Base-by-base conservation (phyloP, 2,329 filamentous ascomycete genomes). In the Emmonsia crescens region DNA sequence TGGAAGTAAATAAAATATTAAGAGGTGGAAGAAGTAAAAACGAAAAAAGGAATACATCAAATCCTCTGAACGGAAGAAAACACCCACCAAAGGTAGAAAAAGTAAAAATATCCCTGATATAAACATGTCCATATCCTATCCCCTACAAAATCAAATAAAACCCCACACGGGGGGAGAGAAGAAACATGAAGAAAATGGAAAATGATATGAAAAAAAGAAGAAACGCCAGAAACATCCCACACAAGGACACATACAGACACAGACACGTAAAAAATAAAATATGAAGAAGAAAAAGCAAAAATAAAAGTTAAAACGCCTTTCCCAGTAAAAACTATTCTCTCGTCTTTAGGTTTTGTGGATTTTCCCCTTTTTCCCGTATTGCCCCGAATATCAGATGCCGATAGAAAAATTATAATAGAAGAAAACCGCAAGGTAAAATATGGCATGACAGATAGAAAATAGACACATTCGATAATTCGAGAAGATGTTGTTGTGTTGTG, bases 51-150 rank as follows among this genome's bases (percentile, higher is more conserved):
- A 40, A 59, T n/a, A n/a, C n/a, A n/a, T 10, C 42, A 24, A 24
- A 46, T 46, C 42, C 19, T 46, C 42, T 24, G 19, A 56, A 55
- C 4, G 31, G 48, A 36, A 55, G 2, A 36, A 42, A 52, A 54
- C 10, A 48, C 55, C 55, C 31, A 40, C 48, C n/a, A 48, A 60
- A n/a, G 49, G 54, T 19, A 49, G 36, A 62, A 42, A 3, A 42
- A 42, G 33, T 8, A 19, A n/a, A 36, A 57, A 29, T 42, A 19
- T 21, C 48, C 48, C 8, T 52, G 12, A 57, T 29, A 42, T 27
- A 56, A 59, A 19, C 51, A 57, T 49, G 38, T 57, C 56, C 54
- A 62, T 62, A 62, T 64, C 57, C 57, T 60, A 54, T 46, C 54
- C 46, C 29, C 24, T 29, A 59, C 29, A 29, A 19, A 36, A 48